Base-by-base conservation (phyloP, 106 monocot genomes). In the Phalaenopsis equestris region DNA sequence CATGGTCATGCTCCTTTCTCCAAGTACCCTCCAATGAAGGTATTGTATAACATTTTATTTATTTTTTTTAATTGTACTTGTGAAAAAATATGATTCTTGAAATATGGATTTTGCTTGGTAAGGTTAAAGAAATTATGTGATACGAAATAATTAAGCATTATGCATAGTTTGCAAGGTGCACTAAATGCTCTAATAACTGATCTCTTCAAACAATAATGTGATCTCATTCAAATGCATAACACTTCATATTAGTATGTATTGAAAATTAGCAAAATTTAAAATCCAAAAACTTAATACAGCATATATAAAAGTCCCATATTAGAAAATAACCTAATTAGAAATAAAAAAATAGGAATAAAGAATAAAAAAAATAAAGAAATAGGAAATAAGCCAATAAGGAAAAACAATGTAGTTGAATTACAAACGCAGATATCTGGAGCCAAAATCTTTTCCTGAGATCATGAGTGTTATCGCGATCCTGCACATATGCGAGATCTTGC, bases 11-110 rank as follows among this genome's bases (percentile, higher is more conserved):
- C 87, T 79, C 87, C 87, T 57, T 87, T 87, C 73, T 84, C 81
- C 37, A 94, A 92, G 79, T 92, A 95, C 75, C 94, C 94, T 76
- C 94, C 94, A 45, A 95, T 95, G 94, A 95, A 95, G 92, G 94
- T 95, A 67, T 70, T 70, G 70, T 70, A 38, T 39, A 39, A 14
- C 14, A 14, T 23, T 70, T 10, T 39, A 70, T 38, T 70, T 70
- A 70, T 12, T 21, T 15, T 39, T 70, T 70, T 39, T 8, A 21
- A 70, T 70, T 70, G 39, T 38, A 70, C 21, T 64, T 70, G 37
- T 70, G 37, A 2, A 14, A 19, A 70, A n/a, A 70, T 70, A 2
- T 70, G 39, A 38, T 70, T 37, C 70, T 70, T 70, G 70, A 70
- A 16, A 1, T 38, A 70, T 70, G 70, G 70, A 70, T 70, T 70